Conservation (phyloP, 306 rosid genomes). For the Heteromeles arbutifolia region DNA sequence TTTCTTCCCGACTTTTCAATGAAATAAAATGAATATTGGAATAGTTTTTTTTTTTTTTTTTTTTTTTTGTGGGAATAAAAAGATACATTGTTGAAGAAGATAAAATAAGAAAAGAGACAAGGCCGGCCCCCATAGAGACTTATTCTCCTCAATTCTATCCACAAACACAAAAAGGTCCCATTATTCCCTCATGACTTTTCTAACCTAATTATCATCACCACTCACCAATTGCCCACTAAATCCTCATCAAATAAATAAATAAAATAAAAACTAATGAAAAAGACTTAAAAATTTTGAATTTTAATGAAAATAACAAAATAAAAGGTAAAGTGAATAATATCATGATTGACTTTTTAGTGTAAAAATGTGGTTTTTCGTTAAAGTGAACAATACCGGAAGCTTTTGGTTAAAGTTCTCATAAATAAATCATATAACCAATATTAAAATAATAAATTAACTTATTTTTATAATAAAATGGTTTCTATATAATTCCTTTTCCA, state of each 20-base stretch:
- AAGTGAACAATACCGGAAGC: too few species aligned
- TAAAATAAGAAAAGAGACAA: neutral
- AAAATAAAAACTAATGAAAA: too few species aligned
- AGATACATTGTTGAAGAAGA: neutral
- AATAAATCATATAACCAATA: neutral
- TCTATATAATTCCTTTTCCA: too few species aligned
- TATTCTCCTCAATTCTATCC: neutral
- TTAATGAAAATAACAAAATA: too few species aligned
- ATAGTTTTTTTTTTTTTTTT: neutral
- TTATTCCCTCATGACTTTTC: neutral
- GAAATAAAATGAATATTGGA: neutral
- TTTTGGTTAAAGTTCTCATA: too few species aligned
- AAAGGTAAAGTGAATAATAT: too few species aligned
- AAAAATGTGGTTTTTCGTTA: too few species aligned
- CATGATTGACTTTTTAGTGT: too few species aligned
- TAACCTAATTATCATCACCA: neutral
- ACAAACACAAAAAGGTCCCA: neutral
- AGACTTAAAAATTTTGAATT: too few species aligned
- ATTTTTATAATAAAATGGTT: too few species aligned
- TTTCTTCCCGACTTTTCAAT: neutral
- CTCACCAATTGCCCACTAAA: neutral
- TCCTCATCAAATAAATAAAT: neutral
- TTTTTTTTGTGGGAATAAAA: neutral
- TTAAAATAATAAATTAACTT: neutral
- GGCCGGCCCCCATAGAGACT: neutral